phyloP scores from a whole-genome alignment of 83 land plant species.

The Diphasiastrum complanatum region DNA sequence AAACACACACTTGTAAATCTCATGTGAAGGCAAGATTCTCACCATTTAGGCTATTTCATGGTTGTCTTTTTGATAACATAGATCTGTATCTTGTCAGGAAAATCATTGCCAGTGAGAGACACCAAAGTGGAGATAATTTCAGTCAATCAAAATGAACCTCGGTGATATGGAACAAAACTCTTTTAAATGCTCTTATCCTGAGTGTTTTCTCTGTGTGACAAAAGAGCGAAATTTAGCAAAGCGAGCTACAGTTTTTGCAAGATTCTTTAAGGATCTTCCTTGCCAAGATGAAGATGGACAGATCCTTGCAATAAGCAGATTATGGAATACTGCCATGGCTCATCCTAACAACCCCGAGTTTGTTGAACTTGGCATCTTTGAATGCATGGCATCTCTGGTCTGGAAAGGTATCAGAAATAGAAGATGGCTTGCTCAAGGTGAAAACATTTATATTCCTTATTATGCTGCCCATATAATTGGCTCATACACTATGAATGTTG shows the following conservation, averaged over 20 bases:
- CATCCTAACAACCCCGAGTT: background rate
- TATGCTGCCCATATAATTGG: constrained; percentile 11
- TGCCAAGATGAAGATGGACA: background rate
- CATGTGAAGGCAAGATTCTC: no score
- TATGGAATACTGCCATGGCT: constrained; percentile 2
- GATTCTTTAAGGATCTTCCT: constrained; percentile 1
- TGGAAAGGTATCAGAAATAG: background rate
- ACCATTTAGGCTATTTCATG: no score
- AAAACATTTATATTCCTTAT: constrained; percentile 5
- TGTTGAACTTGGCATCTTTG: background rate
- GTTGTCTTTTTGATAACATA: no score
- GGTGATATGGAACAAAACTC: background rate
- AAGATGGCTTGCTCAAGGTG: background rate
- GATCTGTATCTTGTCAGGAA: no score
- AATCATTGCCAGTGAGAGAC: no score
- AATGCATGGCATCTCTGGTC: constrained; percentile 5
- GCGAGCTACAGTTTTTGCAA: background rate
- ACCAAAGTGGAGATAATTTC: no score
- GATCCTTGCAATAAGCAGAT: background rate
- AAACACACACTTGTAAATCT: no score
- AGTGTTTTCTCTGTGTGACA: background rate
- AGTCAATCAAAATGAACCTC: no score
- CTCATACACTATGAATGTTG: constrained; percentile 10
- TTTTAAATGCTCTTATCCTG: constrained; percentile 2
- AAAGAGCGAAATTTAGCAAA: background rate